These are phyloP conservation scores for Penicillium salamii DNA, from an alignment of 495 filamentous ascomycete genomes.

Conservation along the genomic window DNA sequence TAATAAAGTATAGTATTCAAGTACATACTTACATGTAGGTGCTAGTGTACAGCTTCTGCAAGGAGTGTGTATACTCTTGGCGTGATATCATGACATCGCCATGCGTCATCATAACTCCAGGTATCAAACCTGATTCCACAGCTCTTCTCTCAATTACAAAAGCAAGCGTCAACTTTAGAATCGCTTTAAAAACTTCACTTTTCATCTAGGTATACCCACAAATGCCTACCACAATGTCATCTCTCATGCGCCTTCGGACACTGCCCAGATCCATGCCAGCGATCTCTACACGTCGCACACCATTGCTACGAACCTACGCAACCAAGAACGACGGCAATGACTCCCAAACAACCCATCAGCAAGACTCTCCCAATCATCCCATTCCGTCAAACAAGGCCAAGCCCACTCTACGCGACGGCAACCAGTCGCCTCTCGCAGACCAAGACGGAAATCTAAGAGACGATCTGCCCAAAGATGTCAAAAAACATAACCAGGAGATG, in stretches of 20 bases:
- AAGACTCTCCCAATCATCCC: slow-evolving; percentile 12
- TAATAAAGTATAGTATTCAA: no score
- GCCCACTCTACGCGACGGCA: slow-evolving; percentile 34
- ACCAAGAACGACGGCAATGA: neutral
- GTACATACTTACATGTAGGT: neutral
- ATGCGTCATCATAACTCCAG: slow-evolving; percentile 14
- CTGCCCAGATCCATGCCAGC: neutral
- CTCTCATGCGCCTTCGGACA: slow-evolving; percentile 4
- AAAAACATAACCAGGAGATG: slow-evolving; percentile 38
- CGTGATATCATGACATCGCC: slow-evolving; percentile 14
- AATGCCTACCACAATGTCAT: slow-evolving; percentile 8
- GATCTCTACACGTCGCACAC: neutral
- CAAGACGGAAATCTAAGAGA: slow-evolving; percentile 22
- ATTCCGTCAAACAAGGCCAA: slow-evolving; percentile 38
- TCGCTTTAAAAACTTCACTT: no score
- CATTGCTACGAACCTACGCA: slow-evolving; percentile 6
- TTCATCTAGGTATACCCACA: neutral
- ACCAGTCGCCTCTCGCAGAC: slow-evolving; percentile 32
- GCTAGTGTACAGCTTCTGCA: neutral
- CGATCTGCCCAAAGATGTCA: slow-evolving; percentile 39
- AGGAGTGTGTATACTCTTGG: slow-evolving; percentile 4
- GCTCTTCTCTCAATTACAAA: slow-evolving; percentile 2
- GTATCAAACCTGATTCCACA: neutral
- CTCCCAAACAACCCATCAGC: neutral
- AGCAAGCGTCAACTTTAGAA: no score